Percentiles rank a stretch among this genome's conserved stretches.
Evolutionary conservation across 352 stramenopile genomes (phyloP).

Genomic region (Pythium dissotocum): DNA sequence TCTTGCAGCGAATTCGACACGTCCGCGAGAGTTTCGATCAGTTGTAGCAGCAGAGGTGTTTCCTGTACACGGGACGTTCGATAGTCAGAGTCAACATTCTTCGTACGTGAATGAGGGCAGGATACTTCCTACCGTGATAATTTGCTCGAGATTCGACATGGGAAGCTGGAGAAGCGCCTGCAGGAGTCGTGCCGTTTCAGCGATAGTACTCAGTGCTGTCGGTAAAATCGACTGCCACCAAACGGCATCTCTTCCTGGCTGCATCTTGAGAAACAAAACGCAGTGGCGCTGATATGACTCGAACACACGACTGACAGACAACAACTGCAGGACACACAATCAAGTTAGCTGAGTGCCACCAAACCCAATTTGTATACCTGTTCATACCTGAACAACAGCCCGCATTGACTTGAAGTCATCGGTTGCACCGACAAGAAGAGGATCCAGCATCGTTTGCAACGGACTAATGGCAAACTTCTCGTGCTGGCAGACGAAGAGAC

Average conservation of each 20-base stretch:
- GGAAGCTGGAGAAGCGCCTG: neutral
- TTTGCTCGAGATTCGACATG: neutral
- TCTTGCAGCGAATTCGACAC: neutral
- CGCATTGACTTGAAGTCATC: neutral
- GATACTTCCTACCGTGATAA: neutral
- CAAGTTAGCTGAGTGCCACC: neutral
- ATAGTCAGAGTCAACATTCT: neutral
- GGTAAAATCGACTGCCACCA: constrained; percentile 18
- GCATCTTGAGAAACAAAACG: constrained; percentile 3
- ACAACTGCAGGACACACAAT: constrained; percentile 6
- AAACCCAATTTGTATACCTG: neutral
- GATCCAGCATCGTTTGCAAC: neutral
- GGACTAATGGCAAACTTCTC: constrained; percentile 1
- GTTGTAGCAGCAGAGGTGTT: constrained; percentile 6
- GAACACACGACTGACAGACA: constrained; percentile 9
- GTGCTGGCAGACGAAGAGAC: constrained; percentile 2
- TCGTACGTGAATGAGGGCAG: neutral
- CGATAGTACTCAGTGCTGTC: constrained; percentile 9
- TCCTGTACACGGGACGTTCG: neutral
- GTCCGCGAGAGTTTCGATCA: constrained; percentile 7
- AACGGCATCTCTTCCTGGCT: neutral
- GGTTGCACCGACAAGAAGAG: neutral
- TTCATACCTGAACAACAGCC: constrained; percentile 10
- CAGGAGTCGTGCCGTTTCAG: constrained; percentile 13
- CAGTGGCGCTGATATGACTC: constrained; percentile 12